Evolutionary conservation across 495 filamentous ascomycete genomes (phyloP), one percentile per base, ranked within the genome.

Genomic region (Trypethelium eluteriae): DNA sequence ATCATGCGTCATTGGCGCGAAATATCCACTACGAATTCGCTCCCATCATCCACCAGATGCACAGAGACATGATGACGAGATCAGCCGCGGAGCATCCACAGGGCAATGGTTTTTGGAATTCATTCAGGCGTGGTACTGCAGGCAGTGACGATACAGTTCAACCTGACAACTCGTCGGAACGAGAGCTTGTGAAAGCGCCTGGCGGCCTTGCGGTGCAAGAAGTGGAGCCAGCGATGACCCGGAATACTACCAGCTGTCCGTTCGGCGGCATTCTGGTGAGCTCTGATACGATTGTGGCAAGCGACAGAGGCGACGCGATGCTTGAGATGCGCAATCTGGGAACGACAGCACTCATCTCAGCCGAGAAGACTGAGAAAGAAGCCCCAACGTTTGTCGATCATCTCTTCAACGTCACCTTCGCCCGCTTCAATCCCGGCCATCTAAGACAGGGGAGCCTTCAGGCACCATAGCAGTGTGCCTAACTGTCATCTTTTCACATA

Each of bases 1-100:
- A 86, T 66, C 79, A 81, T 32, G 79, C 79, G 2, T 77, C 79
- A 0, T 82, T 88, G 64, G 77, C 78, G 0, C 79, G 79, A 34
- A 80, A 81, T 53, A 76, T 81, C 36, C 78, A 79, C 63, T 72
- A 70, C 38, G 81, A 83, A 50, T 83, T 83, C 69, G 74, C 77
- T 62, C 66, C 71, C 65, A 68, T 76, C 46, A 66, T 75, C 18
- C 50, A 68, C 64, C 78, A 61, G 44, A 59, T 59, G 1, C 41
- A 35, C 70, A 73, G 63, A 68, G 77, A 68, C 70, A 73, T 59
- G 68, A 74, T 57, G 76, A 75, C 44, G 71, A 69, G 10, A 69
- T 49, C 74, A 69, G n/a, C 72, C 39, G 68, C 35, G 44, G 56
- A 7, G 53, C 44, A n/a, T 38, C 4, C 39, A 56, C n/a, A 6